Conservation (phyloP, 768 basidiomycete species). For the Agaricus subrufescens region DNA sequence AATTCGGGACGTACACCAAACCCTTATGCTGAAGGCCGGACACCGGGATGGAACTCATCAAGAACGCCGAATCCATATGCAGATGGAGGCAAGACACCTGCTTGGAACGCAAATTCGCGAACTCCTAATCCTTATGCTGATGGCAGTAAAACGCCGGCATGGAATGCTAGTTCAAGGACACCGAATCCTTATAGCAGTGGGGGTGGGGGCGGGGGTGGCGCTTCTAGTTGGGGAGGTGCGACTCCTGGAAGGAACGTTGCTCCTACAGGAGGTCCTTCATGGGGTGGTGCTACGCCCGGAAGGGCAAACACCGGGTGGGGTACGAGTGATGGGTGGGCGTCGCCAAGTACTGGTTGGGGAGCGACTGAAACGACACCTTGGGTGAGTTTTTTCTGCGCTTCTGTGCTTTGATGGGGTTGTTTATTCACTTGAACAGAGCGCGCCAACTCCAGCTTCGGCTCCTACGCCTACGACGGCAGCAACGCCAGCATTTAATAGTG, state of each 20-base stretch:
- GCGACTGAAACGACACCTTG: slow-evolving; percentile 11
- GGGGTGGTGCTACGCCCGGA: slow-evolving; percentile 43
- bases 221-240: slow-evolving; percentile 37
- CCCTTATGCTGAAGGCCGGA: slow-evolving; percentile 56
- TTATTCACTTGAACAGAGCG: slow-evolving; percentile 26
- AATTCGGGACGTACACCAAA: slow-evolving; percentile 57
- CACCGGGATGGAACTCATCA: slow-evolving; percentile 53
- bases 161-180: slow-evolving; percentile 56
- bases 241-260: slow-evolving; percentile 32
- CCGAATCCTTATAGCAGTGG: slow-evolving; percentile 70
- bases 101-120: slow-evolving; percentile 57
- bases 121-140: slow-evolving; percentile 70
- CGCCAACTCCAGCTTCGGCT: slow-evolving; percentile 49
- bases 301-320: slow-evolving; percentile 22
- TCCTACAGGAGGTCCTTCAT: slow-evolving; percentile 21
- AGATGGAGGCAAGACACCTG: slow-evolving; percentile 57
- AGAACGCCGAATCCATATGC: slow-evolving; percentile 71
- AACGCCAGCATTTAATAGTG: slow-evolving; percentile 28
- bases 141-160: slow-evolving; percentile 66
- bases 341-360: slow-evolving; percentile 3
- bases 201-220: slow-evolving; percentile 28
- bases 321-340: slow-evolving; percentile 8
- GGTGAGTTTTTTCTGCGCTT: slow-evolving; percentile 14
- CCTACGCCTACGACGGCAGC: slow-evolving; percentile 24
- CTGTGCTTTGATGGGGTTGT: not conserved